Evolutionary conservation across 2,329 filamentous ascomycete species (phyloP).

Genomic region (Aspergillus viridinutans): DNA sequence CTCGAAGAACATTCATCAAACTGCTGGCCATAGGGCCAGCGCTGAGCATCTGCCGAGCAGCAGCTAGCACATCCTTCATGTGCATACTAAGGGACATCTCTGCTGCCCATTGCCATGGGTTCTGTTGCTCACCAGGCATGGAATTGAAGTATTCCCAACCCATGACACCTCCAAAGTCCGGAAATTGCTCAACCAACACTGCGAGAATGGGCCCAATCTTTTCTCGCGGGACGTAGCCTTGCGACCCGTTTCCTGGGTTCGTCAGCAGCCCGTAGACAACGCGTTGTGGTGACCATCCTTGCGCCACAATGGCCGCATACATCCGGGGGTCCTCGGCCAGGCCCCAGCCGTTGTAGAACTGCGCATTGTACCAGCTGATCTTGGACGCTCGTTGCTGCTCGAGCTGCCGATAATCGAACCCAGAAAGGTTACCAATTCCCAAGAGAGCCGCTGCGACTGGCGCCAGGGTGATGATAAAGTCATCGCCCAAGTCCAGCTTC

Average conservation of each 20-base stretch:
- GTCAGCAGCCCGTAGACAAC: constrained; percentile 80
- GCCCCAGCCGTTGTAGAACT: constrained; percentile 93
- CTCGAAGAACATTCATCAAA: constrained; percentile 27
- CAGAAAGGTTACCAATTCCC: constrained; percentile 61
- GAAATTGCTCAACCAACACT: constrained; percentile 56
- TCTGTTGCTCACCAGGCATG: constrained; percentile 56
- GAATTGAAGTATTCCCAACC: constrained; percentile 96
- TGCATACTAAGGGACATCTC: constrained; percentile 55
- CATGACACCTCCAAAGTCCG: constrained; percentile 79
- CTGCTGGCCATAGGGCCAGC: constrained; percentile 27
- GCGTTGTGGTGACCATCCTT: constrained; percentile 68
- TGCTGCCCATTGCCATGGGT: constrained; percentile 75
- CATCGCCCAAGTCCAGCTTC: constrained; percentile 46
- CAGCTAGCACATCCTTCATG: constrained; percentile 36
- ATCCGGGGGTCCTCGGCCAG: constrained; percentile 51
- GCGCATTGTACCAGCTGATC: constrained; percentile 82
- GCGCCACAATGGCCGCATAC: constrained; percentile 40
- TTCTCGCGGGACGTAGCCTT: constrained; percentile 59
- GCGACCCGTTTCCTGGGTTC: constrained; percentile 66
- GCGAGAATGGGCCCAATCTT: constrained; percentile 55
- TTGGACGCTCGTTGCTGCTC: constrained; percentile 62
- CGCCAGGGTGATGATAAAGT: constrained; percentile 74
- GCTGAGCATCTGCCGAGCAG: constrained; percentile 26
- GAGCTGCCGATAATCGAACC: constrained; percentile 74
- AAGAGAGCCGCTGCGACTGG: constrained; percentile 75